A percentile compares a stretch with the other conserved stretches of the same genome.
Evolutionary conservation across 371 early-diverging fungal genomes (phyloP).

Genomic region (Mucor sp.): DNA sequence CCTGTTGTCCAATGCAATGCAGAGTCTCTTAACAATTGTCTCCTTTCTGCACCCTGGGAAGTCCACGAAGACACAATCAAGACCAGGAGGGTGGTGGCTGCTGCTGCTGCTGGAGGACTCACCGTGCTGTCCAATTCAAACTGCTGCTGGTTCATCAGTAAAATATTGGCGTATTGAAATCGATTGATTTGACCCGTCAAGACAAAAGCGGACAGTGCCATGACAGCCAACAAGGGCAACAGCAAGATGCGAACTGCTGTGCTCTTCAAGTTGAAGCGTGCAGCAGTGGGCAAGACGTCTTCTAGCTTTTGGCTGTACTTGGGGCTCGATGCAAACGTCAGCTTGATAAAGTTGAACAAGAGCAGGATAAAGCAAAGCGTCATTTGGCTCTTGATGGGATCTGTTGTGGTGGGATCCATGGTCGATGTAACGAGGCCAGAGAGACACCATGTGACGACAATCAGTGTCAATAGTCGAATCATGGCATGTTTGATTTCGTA

Average conservation of each 20-base stretch:
- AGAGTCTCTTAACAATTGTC: slow-evolving; percentile 49
- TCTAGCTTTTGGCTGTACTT: slow-evolving; percentile 40
- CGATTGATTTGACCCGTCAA: slow-evolving; percentile 48
- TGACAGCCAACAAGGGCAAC: slow-evolving; percentile 50
- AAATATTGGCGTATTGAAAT: slow-evolving; percentile 47
- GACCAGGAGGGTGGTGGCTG: too few relatives aligned
- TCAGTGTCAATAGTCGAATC: slow-evolving; percentile 58
- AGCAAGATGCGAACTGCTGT: slow-evolving; percentile 51
- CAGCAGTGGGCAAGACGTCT: slow-evolving; percentile 37
- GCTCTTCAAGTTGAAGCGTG: slow-evolving; percentile 35
- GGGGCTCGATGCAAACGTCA: slow-evolving; percentile 52
- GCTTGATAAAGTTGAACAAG: slow-evolving; percentile 49
- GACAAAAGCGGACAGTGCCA: slow-evolving; percentile 54
- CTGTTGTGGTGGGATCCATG: slow-evolving; percentile 44
- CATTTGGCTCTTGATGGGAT: slow-evolving; percentile 60
- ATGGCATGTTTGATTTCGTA: slow-evolving; percentile 62
- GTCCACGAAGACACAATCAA: slow-evolving; percentile 63
- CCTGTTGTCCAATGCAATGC: slow-evolving; percentile 35
- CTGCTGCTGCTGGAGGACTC: too few relatives aligned
- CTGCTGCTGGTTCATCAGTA: slow-evolving; percentile 37
- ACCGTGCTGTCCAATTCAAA: slow-evolving; percentile 29
- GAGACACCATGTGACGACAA: slow-evolving; percentile 54
- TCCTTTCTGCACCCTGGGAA: slow-evolving; percentile 37
- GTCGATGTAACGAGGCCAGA: slow-evolving; percentile 46
- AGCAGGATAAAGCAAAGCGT: slow-evolving; percentile 48